Base-by-base conservation (phyloP, 176 grass and related monocot genomes). In the Coix lacrymajobi region DNA sequence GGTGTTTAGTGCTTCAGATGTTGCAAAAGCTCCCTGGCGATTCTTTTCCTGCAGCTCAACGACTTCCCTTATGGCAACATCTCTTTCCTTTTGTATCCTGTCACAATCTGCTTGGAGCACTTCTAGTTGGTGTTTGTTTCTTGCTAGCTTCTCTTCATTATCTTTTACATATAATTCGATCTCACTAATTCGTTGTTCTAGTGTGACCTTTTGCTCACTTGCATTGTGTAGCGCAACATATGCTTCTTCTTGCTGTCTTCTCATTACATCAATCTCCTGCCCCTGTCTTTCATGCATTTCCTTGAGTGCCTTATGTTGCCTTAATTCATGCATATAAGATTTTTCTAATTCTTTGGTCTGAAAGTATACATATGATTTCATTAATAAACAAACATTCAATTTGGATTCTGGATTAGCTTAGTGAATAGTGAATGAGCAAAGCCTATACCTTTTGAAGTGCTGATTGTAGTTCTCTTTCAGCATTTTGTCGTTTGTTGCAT, bases 381-480 rank as follows among this genome's bases (percentile, higher is more conserved):
- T 51, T 74, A 74, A 52, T 7, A 32, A 36, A 34, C 29, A 75
- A 11, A 7, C 14, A 77, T 29, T 24, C 24, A 10, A 77, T 61
- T 3, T 77, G 7, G 4, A 29, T 62, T 40, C 8, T 62, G 14
- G 16, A 29, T 4, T 28, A 41, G 11, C 7, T 40, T 12, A 60
- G 20, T 39, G 29, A 76, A 61, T 12, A 60, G 20, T 39, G 29
- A 76, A 58, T 60, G 20, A 60, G 22, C n/a, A 58, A 65, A 82
- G 71, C 25, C 40, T 63, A 80, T 54, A 88, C 88, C 70, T 86
- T 93, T 60, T 67, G 78, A 12, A 72, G 39, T 88, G 88, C 68
- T 43, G 52, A 85, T 66, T 88, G 17, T 54, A 85, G 38, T 45
- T 90, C 82, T 58, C 75, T 67, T 62, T 93, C 91, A 68, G 82